These are phyloP conservation scores for Polygonum aviculare DNA, from an alignment of 148 eudicot species.

Conservation along the genomic window DNA sequence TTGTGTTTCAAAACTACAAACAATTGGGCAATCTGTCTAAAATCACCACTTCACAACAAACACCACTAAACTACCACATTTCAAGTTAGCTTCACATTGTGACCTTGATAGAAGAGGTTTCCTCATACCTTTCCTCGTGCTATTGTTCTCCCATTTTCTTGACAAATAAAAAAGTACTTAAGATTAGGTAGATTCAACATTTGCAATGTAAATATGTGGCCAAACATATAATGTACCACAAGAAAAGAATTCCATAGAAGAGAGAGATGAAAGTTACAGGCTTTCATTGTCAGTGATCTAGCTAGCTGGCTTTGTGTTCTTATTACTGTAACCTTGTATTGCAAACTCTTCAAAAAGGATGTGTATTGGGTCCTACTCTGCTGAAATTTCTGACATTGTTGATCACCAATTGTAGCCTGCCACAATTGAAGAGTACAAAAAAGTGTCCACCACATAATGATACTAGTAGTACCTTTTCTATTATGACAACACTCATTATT, in stretches of 20 bases:
- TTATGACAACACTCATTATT: not conserved
- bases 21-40: not conserved
- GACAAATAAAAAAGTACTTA: not conserved
- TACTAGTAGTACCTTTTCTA: not conserved
- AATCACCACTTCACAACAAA: not conserved
- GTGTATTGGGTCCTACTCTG: conserved; percentile 4
- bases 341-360: not conserved
- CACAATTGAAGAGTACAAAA: not conserved
- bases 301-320: not conserved
- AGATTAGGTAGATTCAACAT: not conserved
- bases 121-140: not conserved
- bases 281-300: not conserved
- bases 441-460: not conserved
- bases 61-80: not conserved
- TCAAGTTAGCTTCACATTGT: not conserved
- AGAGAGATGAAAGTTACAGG: not conserved
- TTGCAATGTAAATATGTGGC: not conserved
- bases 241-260: not conserved
- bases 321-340: not conserved
- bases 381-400: not conserved
- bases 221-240: not conserved
- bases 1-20: not conserved
- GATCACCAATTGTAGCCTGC: not conserved
- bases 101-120: too few species aligned
- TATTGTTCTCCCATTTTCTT: not conserved